Percentiles rank a stretch among this genome's conserved stretches.
These are phyloP conservation scores for Paramecium sonneborni DNA, from an alignment of 73 alveolate species.

Conservation along the genomic window DNA sequence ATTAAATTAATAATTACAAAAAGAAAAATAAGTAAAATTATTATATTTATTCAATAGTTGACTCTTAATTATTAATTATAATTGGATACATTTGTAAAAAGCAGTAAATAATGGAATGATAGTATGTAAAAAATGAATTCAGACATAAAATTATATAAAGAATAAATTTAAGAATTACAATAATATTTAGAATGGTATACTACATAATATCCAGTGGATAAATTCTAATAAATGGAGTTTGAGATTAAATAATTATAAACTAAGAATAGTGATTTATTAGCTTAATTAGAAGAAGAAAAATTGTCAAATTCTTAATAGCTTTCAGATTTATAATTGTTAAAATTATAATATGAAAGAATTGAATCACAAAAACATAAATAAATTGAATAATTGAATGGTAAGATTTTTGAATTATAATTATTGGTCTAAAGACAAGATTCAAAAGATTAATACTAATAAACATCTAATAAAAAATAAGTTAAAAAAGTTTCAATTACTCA, in stretches of 20 bases:
- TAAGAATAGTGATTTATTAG: not conserved
- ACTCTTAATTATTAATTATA: not conserved
- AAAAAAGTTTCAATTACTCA: not conserved
- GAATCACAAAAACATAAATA: not conserved
- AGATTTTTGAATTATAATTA: conserved; percentile 8
- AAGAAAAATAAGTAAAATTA: not conserved
- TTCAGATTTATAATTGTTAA: not conserved
- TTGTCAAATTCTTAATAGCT: not conserved
- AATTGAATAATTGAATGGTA: not conserved
- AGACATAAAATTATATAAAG: not conserved
- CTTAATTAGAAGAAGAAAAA: not conserved
- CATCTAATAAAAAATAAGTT: not conserved
- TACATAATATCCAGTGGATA: not conserved
- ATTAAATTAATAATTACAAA: not conserved
- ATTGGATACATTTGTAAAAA: not conserved
- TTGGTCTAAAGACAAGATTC: not conserved
- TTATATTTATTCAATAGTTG: not conserved
- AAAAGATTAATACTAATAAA: not conserved
- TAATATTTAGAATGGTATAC: conserved; percentile 18
- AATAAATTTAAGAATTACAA: not conserved
- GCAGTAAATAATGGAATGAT: conserved; percentile 10
- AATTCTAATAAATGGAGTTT: not conserved
- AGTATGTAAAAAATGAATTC: not conserved
- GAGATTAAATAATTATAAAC: not conserved
- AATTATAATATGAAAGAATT: not conserved